Base-by-base conservation (phyloP, 2,329 filamentous ascomycete species). In the Trichoderma sp. region DNA sequence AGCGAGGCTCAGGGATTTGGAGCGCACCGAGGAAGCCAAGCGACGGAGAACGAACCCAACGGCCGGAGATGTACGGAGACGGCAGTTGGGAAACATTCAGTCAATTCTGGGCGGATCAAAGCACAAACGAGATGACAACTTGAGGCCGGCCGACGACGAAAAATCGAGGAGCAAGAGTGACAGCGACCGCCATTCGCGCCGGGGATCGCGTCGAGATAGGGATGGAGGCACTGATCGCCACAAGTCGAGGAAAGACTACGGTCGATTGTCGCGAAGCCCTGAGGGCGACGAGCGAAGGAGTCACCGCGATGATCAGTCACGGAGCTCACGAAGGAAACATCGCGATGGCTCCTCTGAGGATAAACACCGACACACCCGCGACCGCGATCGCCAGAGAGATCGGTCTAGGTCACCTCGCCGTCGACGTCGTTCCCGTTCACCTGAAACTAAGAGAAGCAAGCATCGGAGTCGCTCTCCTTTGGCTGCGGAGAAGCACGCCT, bases 1-100 rank as follows among this genome's bases (percentile, higher is more conserved):
- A 77, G 91, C 91, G 4, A 91, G 94, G 24, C 88, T 97, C 74
- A 89, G 90, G 78, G 87, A 88, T 74, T 84, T 95, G 60, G 88
- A 90, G 74, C 84, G 83, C 67, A 85, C 85, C 33, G 86, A 87
- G 77, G 85, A 87, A 75, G 82, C 81, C 35, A 87, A 87, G 78
- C 81, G 84, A 71, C 82, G 82, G 71, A 87, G 85, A 75, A 83
- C 82, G 66, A 87, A 85, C 24, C 88, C 88, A 0, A 87, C 85
- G 21, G 82, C 86, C 3, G 82, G 83, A 12, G 90, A 91, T 77
- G 89, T 91, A 65, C 84, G 90, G 56, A 87, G 84, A 63, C 86
- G 90, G 11, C 91, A 92, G 81, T 86, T 92, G 78, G 90, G 90
- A 6, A 87, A 89, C 76, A 92, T 92, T 65, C 87, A 89, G 64